Conservation (phyloP, 2,329 filamentous ascomycete genomes). For the Microsporum canis region DNA sequence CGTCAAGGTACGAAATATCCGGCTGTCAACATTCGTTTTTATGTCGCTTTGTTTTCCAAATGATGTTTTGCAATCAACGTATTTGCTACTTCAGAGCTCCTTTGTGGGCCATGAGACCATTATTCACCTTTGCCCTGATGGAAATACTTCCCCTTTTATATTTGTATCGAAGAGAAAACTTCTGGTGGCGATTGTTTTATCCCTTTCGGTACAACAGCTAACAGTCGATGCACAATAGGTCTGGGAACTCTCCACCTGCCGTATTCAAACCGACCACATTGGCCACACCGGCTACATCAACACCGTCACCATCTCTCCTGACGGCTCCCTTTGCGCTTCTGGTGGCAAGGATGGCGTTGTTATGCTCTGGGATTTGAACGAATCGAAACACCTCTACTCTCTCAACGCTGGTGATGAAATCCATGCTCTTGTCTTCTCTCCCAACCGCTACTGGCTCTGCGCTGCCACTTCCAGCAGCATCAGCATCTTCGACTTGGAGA, state of each 20-base stretch:
- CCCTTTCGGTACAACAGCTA: neutral
- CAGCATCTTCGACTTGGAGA: conserved; percentile 99
- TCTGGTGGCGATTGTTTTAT: neutral
- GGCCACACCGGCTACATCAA: conserved; percentile 99
- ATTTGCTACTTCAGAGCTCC: conserved; percentile 99
- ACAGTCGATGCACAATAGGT: conserved; percentile 48
- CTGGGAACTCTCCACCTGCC: conserved; percentile 98
- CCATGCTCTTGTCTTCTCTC: conserved; percentile 99
- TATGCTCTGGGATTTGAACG: conserved; percentile 99
- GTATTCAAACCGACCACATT: conserved; percentile 99
- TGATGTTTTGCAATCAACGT: conserved; percentile 91
- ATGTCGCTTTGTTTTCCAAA: conserved; percentile 39
- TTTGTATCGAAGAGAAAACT: neutral
- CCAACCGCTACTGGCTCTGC: conserved; percentile 99
- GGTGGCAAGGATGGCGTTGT: conserved; percentile 99
- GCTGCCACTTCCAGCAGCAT: conserved; percentile 94
- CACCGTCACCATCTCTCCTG: conserved; percentile 99
- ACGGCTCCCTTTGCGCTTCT: conserved; percentile 96
- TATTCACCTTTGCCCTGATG: conserved; percentile 57
- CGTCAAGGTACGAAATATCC: conserved; percentile 69
- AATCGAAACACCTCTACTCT: conserved; percentile 99
- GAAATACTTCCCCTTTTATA: conserved; percentile 16
- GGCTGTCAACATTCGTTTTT: neutral
- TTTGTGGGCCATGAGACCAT: conserved; percentile 88
- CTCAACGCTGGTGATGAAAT: conserved; percentile 99